Percentiles rank a stretch among this genome's conserved stretches.
phyloP scores from a whole-genome alignment of 2,329 filamentous ascomycete genomes.

The Aspergillus pseudotamarii region DNA sequence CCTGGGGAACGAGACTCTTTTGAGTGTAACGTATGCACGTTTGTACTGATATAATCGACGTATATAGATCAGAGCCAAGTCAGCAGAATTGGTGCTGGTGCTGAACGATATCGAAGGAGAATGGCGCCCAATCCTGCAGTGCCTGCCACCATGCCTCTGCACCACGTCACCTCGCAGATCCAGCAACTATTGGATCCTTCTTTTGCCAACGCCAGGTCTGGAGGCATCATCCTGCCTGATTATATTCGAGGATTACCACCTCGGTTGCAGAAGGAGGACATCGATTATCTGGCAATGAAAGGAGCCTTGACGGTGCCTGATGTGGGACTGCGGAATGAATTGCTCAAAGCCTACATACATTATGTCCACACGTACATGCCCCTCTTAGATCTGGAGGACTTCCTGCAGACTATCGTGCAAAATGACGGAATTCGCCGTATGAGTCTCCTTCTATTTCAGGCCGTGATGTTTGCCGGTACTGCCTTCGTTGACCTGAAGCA shows the following conservation, averaged over 20 bases:
- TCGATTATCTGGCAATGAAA: slow-evolving; percentile 80
- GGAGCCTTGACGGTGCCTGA: slow-evolving; percentile 79
- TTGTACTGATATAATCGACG: slow-evolving; percentile 13
- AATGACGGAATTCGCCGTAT: slow-evolving; percentile 71
- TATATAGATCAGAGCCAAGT: slow-evolving; percentile 36
- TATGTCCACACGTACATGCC: slow-evolving; percentile 96
- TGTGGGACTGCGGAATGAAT: slow-evolving; percentile 71
- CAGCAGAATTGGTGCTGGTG: slow-evolving; percentile 51
- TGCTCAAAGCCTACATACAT: slow-evolving; percentile 81
- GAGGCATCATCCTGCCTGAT: slow-evolving; percentile 55
- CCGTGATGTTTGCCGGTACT: slow-evolving; percentile 90
- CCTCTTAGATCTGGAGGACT: slow-evolving; percentile 69
- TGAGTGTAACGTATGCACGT: background rate
- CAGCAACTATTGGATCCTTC: slow-evolving; percentile 43
- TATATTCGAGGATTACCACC: slow-evolving; percentile 80
- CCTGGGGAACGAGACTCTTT: background rate
- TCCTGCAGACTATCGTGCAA: slow-evolving; percentile 59
- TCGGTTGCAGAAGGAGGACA: slow-evolving; percentile 77
- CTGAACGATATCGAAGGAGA: slow-evolving; percentile 45
- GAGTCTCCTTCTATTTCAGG: slow-evolving; percentile 87
- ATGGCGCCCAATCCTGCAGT: slow-evolving; percentile 48
- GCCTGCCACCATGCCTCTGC: slow-evolving; percentile 40
- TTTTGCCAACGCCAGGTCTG: slow-evolving; percentile 54
- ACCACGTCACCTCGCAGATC: slow-evolving; percentile 38
- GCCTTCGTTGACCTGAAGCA: slow-evolving; percentile 83